Conservation (phyloP, 2,329 filamentous ascomycete species). For the Verticillium albo-atrum region DNA sequence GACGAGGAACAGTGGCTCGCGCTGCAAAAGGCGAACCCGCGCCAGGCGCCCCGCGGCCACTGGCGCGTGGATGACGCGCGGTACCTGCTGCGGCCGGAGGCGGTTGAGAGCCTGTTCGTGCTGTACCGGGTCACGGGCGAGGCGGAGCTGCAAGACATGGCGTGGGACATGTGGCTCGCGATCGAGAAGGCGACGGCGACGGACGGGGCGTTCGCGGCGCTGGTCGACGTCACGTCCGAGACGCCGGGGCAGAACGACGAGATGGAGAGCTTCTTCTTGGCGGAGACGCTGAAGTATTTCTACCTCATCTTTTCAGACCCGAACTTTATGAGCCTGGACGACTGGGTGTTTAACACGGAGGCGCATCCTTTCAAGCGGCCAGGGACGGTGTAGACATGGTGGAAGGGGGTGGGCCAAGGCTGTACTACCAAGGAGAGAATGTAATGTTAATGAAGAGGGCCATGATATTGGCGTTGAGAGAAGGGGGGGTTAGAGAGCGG, state of each 20-base stretch:
- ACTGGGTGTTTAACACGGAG: slow-evolving; percentile 58
- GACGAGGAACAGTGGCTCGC: neutral
- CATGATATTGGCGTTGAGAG: neutral
- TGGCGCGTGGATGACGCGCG: slow-evolving; percentile 47
- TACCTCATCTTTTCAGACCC: slow-evolving; percentile 66
- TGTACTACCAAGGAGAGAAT: neutral
- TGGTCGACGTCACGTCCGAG: slow-evolving; percentile 43
- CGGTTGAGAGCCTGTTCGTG: slow-evolving; percentile 50
- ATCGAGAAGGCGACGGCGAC: slow-evolving; percentile 42
- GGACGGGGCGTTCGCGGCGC: slow-evolving; percentile 41
- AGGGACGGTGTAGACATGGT: slow-evolving; percentile 2
- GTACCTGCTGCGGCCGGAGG: slow-evolving; percentile 46
- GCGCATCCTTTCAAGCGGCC: slow-evolving; percentile 35
- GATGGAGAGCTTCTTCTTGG: slow-evolving; percentile 64
- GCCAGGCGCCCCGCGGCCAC: slow-evolving; percentile 45
- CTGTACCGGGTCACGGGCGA: slow-evolving; percentile 49
- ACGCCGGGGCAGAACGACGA: neutral
- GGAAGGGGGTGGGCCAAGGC: too few relatives aligned
- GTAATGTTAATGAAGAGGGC: neutral
- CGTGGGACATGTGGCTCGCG: slow-evolving; percentile 48
- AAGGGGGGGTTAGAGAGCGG: neutral
- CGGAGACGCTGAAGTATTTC: slow-evolving; percentile 73
- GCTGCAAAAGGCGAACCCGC: slow-evolving; percentile 18
- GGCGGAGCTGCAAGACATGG: slow-evolving; percentile 40
- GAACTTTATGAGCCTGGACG: slow-evolving; percentile 60